phyloP scores from a whole-genome alignment of 805 yeast genomes.

The Saccharomycopsis olivae region DNA sequence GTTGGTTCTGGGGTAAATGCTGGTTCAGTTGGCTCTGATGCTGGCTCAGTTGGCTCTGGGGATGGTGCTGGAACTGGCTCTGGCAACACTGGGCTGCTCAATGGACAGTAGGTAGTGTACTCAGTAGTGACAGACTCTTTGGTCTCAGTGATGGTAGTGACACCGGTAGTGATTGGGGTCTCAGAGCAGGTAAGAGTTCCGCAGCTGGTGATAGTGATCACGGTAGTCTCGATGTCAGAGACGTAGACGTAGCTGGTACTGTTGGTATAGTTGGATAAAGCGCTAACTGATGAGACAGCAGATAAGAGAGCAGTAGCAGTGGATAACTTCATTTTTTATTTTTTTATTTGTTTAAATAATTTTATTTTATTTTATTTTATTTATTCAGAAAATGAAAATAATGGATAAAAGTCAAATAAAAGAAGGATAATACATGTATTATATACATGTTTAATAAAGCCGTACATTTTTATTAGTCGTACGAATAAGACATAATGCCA shows the following conservation, averaged over 20 bases:
- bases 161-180: constrained; percentile 22
- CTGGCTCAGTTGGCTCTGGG: constrained; percentile 10
- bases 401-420: neutral
- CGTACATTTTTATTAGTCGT: no score
- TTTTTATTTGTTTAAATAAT: neutral
- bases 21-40: constrained; percentile 5
- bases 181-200: constrained; percentile 17
- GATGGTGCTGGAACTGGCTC: constrained; percentile 11
- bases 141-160: constrained; percentile 22
- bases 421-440: no score
- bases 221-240: constrained; percentile 17
- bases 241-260: constrained; percentile 6
- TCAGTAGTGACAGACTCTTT: constrained; percentile 21
- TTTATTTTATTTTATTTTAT: no score
- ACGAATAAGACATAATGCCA: no score
- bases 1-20: constrained; percentile 7
- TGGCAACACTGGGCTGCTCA: constrained; percentile 10
- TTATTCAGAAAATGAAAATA: neutral
- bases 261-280: constrained; percentile 7
- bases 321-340: constrained; percentile 10
- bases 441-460: no score
- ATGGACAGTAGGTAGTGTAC: constrained; percentile 24
- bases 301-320: constrained; percentile 3
- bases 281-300: constrained; percentile 1
- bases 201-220: constrained; percentile 20